Conservation (phyloP, 129 eudicot genomes). For the Flaveria trinervia region DNA sequence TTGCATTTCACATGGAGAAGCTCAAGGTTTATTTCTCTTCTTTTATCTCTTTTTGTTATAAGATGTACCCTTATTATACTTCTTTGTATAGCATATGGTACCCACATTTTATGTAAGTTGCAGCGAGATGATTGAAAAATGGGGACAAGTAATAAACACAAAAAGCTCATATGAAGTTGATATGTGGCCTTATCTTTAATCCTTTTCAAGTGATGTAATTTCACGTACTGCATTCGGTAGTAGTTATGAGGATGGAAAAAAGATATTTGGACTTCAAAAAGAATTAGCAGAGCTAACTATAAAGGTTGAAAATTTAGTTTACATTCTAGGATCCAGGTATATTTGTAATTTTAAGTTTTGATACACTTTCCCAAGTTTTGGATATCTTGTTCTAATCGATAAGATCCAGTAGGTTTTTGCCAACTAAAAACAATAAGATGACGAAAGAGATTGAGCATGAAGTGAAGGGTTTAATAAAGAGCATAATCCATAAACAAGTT, state of each 20-base stretch:
- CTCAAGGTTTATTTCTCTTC: constrained; percentile 40
- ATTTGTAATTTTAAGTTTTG: neutral
- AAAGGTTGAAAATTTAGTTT: constrained; percentile 13
- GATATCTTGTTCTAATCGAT: neutral
- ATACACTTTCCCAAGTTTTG: too few relatives aligned
- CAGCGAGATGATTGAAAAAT: constrained; percentile 33
- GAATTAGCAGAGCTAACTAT: constrained; percentile 27
- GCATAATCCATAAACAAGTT: constrained; percentile 32
- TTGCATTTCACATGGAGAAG: constrained; percentile 51
- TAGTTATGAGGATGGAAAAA: constrained; percentile 39
- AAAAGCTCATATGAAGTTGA: constrained; percentile 34
- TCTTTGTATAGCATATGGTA: constrained; percentile 34
- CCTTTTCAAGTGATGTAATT: constrained; percentile 31
- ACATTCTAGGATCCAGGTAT: constrained; percentile 41
- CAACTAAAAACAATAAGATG: constrained; percentile 29
- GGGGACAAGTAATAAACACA: constrained; percentile 20
- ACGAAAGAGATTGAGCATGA: constrained; percentile 29
- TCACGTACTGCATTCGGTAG: constrained; percentile 40
- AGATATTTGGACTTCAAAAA: constrained; percentile 39
- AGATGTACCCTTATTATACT: neutral
- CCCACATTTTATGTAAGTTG: constrained; percentile 33
- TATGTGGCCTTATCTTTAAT: constrained; percentile 33
- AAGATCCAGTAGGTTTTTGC: constrained; percentile 25
- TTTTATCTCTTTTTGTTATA: neutral
- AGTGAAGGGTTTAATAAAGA: constrained; percentile 23